phyloP scores from a whole-genome alignment of 345 rosid genomes.

The Adansonia digitata region DNA sequence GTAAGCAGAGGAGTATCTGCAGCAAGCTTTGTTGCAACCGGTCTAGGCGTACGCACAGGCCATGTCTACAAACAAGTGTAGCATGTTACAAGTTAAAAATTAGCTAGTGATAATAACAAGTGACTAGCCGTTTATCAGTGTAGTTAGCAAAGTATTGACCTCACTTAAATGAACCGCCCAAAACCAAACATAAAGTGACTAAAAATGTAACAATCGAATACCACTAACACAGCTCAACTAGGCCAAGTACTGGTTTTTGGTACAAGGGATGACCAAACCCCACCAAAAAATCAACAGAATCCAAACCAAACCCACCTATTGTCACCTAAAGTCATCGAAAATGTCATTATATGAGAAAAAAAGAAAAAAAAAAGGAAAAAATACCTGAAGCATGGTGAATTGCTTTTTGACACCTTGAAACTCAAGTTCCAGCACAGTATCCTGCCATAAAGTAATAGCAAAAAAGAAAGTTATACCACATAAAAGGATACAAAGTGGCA shows the following conservation, averaged over 20 bases:
- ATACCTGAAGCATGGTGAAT: constrained; percentile 98
- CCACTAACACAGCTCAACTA: neutral
- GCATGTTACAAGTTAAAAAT: constrained; percentile 4
- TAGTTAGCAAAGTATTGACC: neutral
- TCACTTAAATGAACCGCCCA: neutral
- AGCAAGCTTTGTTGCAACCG: constrained; percentile 98
- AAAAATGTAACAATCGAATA: too few relatives aligned
- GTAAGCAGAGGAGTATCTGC: constrained; percentile 97
- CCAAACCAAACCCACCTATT: neutral
- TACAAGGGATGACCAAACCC: neutral
- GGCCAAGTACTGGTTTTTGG: neutral
- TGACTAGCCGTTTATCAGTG: neutral
- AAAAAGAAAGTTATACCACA: neutral
- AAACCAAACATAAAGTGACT: constrained; percentile 1
- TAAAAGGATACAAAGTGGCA: neutral
- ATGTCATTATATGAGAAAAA: neutral
- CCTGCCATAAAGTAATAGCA: constrained; percentile 37
- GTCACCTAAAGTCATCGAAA: neutral
- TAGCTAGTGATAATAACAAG: neutral
- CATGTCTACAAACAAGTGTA: constrained; percentile 55
- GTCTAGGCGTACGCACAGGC: constrained; percentile 99
- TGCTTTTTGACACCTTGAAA: constrained; percentile 94
- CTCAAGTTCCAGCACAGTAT: constrained; percentile 92
- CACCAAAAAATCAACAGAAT: neutral
- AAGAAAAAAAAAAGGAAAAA: neutral